Base-by-base conservation (phyloP, 1,284 basidiomycete genomes). In the Ganoderma multipileum region DNA sequence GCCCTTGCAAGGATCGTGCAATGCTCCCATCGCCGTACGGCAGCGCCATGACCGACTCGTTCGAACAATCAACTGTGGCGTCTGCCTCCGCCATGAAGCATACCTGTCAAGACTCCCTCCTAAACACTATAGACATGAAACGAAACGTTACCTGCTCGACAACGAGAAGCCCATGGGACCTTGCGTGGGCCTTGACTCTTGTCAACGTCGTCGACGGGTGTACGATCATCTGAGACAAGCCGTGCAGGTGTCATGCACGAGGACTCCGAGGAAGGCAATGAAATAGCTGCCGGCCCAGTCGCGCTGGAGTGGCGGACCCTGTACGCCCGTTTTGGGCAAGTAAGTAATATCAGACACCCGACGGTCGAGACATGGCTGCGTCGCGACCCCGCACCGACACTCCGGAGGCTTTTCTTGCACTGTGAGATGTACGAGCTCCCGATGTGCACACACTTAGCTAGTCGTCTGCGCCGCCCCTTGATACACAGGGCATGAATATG, bases 321-420 rank as follows among this genome's bases (percentile, higher is more conserved):
- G 30, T 55, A 4, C 2, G 30, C 28, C 28, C 28, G 26, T 23
- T 55, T 55, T 33, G 16, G 54, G 33, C 55, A 23, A 38, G 55
- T 16, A 36, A 57, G n/a, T 4, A 38, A 58, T 11, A 58, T 38
- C 33, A n/a, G 55, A 36, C 33, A 36, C 8, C 20, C 36, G 33
- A 58, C 55, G 36, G 38, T 58, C 36, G 55, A 58, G 11, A 30
- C 16, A 14, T 33, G 11, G 12, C 1, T 47, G 44, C 44, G 44
- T 47, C 20, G 44, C n/a, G 36, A 23, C 23, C 1, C 58, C 58
- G 58, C 38, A 28, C 58, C 38, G 58, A 41, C 38, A 41, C 58
- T 23, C 39, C 14, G 58, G 58, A 60, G 58, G 58, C 36, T 60
- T 60, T 59, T 60, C 38, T 16, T 23, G 9, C 20, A 26, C 38